Evolutionary conservation across 768 basidiomycete genomes (phyloP), one percentile per base, ranked within the genome.

Genomic region (Leccinum aurantiacum): DNA sequence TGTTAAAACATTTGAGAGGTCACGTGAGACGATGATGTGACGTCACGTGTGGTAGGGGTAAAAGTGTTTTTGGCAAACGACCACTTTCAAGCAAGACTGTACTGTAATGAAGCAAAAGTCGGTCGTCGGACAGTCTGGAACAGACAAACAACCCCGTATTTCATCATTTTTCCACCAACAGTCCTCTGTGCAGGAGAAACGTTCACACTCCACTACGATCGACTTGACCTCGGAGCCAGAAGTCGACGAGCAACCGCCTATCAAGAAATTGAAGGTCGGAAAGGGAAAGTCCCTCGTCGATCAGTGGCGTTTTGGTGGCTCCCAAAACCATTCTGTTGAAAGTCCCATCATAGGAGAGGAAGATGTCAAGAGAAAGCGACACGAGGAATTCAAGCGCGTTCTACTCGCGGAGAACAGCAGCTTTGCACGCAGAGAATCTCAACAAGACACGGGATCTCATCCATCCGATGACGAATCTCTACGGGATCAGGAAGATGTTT

Each of bases 221-320:
- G 87, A 88, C 75, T 72, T 88, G 62, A 86, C 87, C 11, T 56
- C 67, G 27, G 81, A 79, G 52, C 67, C 69, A 33, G 73, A 74
- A 35, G 65, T 38, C 17, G 66, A 57, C 56, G 62, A 60, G 27
- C 67, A 66, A 44, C 72, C 64, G 31, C 68, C 66, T 19, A 68
- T 68, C 56, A 77, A 74, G 64, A 68, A 63, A 61, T 58, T 69
- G 51, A 76, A 65, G 63, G 61, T 63, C 58, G 64, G 38, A 50
- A 63, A 60, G 60, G 58, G 56, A 27, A 59, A 59, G 38, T 58
- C 71, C 1, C 60, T 54, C 13, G 71, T 71, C 5, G 76, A 80
- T 38, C 76, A 73, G 61, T 85, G 81, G 81, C 74, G 80, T 15
- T 85, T 80, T 63, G 75, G 75, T 11, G 71, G 76, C 8, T 67